Evolutionary conservation across 2,329 filamentous ascomycete genomes (phyloP).

Genomic region (Dothideomycetes sp.): DNA sequence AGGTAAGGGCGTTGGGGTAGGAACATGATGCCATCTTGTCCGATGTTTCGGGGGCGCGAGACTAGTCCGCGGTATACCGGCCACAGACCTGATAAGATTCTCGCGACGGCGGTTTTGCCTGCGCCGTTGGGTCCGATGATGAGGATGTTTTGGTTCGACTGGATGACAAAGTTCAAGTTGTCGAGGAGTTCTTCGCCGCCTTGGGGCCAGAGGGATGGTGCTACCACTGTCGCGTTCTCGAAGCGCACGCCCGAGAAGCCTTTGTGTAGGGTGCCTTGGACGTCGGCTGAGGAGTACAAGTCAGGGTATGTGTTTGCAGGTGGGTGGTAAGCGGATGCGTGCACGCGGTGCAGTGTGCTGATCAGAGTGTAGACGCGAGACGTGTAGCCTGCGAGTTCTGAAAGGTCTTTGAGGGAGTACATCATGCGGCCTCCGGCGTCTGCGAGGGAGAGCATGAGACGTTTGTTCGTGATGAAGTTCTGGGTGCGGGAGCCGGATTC

Average conservation of each 20-base stretch:
- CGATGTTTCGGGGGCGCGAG: constrained; percentile 66
- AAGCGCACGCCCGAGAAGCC: constrained; percentile 91
- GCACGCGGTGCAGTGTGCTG: constrained; percentile 85
- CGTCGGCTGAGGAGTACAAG: constrained; percentile 79
- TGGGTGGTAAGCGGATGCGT: constrained; percentile 77
- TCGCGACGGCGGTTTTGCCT: constrained; percentile 80
- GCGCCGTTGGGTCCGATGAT: constrained; percentile 94
- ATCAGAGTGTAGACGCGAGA: constrained; percentile 93
- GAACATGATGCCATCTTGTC: constrained; percentile 88
- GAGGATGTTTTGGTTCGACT: constrained; percentile 82
- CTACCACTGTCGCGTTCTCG: constrained; percentile 87
- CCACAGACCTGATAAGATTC: constrained; percentile 87
- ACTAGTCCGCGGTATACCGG: constrained; percentile 90
- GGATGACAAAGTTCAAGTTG: constrained; percentile 79
- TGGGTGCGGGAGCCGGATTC: constrained; percentile 69
- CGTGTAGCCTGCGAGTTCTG: constrained; percentile 90
- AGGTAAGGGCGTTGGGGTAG: constrained; percentile 89
- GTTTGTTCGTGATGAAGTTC: constrained; percentile 98
- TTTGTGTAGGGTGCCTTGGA: constrained; percentile 87
- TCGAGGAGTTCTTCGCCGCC: constrained; percentile 89
- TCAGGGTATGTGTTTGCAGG: constrained; percentile 60
- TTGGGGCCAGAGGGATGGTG: constrained; percentile 76
- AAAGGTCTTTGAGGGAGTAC: constrained; percentile 98
- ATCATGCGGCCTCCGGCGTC: constrained; percentile 97
- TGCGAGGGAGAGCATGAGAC: constrained; percentile 92